Evolutionary conservation across 73 alveolate genomes (phyloP).

Genomic region (Halteria grandinella): DNA sequence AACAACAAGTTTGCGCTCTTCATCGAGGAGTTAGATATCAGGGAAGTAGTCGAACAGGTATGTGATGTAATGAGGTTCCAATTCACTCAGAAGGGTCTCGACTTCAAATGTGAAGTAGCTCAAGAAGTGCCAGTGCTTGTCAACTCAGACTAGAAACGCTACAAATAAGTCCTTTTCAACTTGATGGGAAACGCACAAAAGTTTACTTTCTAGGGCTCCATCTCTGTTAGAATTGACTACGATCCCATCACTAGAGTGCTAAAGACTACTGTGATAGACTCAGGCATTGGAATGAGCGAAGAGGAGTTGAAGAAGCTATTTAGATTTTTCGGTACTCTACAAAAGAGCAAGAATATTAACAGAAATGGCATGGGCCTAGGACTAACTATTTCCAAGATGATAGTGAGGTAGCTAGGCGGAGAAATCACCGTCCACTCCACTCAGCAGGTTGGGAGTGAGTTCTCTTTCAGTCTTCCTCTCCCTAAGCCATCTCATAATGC

Average conservation of each 20-base stretch:
- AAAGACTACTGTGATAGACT: slow-evolving; percentile 55
- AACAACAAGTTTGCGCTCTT: slow-evolving; percentile 43
- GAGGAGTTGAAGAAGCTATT: slow-evolving; percentile 50
- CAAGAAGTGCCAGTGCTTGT: neutral
- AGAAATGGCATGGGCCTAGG: slow-evolving; percentile 73
- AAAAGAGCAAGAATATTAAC: neutral
- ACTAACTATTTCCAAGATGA: slow-evolving; percentile 56
- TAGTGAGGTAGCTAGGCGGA: slow-evolving; percentile 39
- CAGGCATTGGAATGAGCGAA: slow-evolving; percentile 68
- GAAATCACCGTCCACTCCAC: slow-evolving; percentile 17
- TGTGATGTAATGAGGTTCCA: slow-evolving; percentile 39
- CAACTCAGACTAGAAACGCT: slow-evolving; percentile 56
- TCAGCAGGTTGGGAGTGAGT: neutral
- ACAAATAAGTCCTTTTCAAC: slow-evolving; percentile 54
- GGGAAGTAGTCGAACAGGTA: slow-evolving; percentile 13
- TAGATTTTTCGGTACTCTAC: slow-evolving; percentile 61
- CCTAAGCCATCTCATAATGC: neutral
- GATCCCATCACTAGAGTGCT: neutral
- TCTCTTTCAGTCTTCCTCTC: slow-evolving; percentile 4
- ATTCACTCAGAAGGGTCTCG: slow-evolving; percentile 13
- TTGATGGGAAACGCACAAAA: slow-evolving; percentile 67
- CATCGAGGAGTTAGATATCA: neutral
- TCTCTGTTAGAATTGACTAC: slow-evolving; percentile 8
- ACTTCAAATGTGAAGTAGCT: slow-evolving; percentile 3
- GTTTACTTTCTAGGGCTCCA: slow-evolving; percentile 48